Evolutionary conservation across 192 early-diverging fungal species (phyloP).

Genomic region (Coemansia aciculifera): DNA sequence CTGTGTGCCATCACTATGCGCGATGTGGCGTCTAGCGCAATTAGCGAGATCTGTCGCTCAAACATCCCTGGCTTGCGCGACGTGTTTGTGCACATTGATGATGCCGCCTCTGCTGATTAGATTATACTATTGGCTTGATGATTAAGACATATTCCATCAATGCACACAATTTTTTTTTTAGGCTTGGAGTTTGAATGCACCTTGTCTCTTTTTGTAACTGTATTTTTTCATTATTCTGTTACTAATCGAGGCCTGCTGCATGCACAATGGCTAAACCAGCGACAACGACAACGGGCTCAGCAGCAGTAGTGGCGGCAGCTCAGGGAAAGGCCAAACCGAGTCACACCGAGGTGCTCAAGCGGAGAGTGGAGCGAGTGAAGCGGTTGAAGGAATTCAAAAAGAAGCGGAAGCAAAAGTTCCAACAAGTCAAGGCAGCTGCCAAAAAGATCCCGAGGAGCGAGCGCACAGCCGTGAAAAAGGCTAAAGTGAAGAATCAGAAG

Average conservation of each 20-base stretch:
- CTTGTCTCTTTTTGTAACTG: background rate
- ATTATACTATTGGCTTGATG: background rate
- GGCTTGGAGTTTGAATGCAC: background rate
- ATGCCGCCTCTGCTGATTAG: background rate
- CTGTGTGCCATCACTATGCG: conserved; percentile 23
- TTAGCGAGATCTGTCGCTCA: conserved; percentile 19
- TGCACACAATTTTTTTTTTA: conserved; percentile 4
- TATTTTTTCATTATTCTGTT: background rate
- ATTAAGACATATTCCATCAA: background rate
- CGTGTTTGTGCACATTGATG: conserved; percentile 38
- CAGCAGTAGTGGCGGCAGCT: background rate
- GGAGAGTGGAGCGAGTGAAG: background rate
- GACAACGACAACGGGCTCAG: background rate
- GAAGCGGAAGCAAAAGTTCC: conserved; percentile 3
- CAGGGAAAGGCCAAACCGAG: background rate
- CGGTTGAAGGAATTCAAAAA: conserved; percentile 7
- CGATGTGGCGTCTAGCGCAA: conserved; percentile 9
- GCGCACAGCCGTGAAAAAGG: conserved; percentile 8
- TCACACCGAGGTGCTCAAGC: conserved; percentile 3
- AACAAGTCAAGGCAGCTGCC: background rate
- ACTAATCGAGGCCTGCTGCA: background rate
- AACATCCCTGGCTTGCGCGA: conserved; percentile 41
- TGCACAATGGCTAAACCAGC: background rate
- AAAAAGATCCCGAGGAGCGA: conserved; percentile 4
- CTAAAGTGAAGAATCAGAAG: conserved; percentile 21